A percentile compares a stretch with the other conserved stretches of the same genome.
These are phyloP conservation scores for Asterophora parasitica DNA, from an alignment of 768 basidiomycete genomes.

Conservation along the genomic window DNA sequence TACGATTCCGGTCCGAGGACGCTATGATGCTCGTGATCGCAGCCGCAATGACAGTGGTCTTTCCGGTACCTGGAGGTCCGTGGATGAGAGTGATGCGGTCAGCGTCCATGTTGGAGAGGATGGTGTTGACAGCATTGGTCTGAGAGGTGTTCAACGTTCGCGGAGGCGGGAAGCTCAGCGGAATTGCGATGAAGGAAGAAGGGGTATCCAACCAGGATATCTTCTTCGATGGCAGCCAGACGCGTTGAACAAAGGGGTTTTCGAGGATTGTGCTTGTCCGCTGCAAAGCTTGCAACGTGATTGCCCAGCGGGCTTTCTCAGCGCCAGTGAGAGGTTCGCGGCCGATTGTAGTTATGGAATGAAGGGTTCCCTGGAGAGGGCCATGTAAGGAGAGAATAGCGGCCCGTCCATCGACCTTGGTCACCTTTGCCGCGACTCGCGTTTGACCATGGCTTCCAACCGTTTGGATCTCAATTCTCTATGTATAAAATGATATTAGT, in stretches of 20 bases:
- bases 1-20: constrained; percentile 20
- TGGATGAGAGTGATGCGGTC: constrained; percentile 32
- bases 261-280: constrained; percentile 20
- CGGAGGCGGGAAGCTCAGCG: constrained; percentile 17
- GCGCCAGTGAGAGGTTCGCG: constrained; percentile 43
- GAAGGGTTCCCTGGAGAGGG: constrained; percentile 22
- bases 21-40: constrained; percentile 33
- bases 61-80: constrained; percentile 62
- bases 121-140: constrained; percentile 25
- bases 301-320: constrained; percentile 27
- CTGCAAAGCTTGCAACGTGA: constrained; percentile 28
- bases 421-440: constrained; percentile 19
- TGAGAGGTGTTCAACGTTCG: constrained; percentile 33
- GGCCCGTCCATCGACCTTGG: constrained; percentile 34
- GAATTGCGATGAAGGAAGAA: not conserved
- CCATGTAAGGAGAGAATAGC: constrained; percentile 26
- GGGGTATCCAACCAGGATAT: constrained; percentile 10
- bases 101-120: constrained; percentile 27
- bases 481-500: not conserved
- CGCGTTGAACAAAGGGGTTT: constrained; percentile 29
- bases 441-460: constrained; percentile 8
- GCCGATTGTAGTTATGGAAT: constrained; percentile 40
- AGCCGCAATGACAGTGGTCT: constrained; percentile 58
- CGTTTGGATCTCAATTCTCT: constrained; percentile 21
- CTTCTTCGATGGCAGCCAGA: constrained; percentile 27